phyloP scores from a whole-genome alignment of 148 eudicot species.

The Nyssa sinensis region DNA sequence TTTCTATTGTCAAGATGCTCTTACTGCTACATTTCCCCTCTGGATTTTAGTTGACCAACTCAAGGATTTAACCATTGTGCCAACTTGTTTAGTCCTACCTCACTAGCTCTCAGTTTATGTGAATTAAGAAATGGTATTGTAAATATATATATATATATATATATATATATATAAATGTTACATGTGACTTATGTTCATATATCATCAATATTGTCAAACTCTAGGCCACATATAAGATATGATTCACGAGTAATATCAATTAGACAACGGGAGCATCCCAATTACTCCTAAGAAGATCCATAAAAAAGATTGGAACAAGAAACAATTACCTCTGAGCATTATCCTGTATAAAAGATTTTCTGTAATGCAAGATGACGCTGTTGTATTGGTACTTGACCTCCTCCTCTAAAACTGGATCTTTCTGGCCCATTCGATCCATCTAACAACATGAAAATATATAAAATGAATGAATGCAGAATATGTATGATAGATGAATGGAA shows the following conservation, averaged over 20 bases:
- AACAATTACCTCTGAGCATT: slow-evolving; percentile 80
- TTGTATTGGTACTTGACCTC: slow-evolving; percentile 91
- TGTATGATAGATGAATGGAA: neutral
- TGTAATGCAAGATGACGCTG: slow-evolving; percentile 79
- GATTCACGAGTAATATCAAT: neutral
- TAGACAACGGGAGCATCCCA: neutral
- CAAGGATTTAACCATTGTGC: too few species aligned
- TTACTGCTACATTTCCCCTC: too few species aligned
- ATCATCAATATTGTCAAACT: neutral
- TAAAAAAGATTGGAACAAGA: slow-evolving; percentile 4
- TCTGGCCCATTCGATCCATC: slow-evolving; percentile 85
- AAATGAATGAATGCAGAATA: neutral
- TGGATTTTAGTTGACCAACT: too few species aligned
- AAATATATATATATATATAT: too few species aligned
- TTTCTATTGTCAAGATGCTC: too few species aligned
- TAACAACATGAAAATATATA: slow-evolving; percentile 27
- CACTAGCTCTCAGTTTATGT: neutral
- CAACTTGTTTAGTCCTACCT: too few species aligned
- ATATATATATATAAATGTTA: neutral
- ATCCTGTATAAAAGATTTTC: slow-evolving; percentile 92
- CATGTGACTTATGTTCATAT: neutral
- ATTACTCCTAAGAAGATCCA: neutral
- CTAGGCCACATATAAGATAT: neutral
- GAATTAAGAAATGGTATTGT: too few species aligned
- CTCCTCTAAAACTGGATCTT: slow-evolving; percentile 81